Conservation (phyloP, 768 basidiomycete species). For the Suillus ampliporus region DNA sequence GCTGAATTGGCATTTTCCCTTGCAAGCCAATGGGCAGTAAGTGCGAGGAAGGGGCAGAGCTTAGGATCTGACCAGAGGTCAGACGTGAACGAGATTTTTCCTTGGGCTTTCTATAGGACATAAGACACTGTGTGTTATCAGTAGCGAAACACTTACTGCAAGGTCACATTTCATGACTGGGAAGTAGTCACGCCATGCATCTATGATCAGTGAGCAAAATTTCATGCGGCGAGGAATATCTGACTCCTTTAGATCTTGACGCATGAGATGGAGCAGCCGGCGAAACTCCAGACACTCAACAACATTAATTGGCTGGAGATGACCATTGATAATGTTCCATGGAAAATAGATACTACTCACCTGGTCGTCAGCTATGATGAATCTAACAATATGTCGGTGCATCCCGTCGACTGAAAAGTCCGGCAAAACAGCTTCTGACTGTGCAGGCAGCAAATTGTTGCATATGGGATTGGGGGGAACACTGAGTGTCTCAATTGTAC, state of each 20-base stretch:
- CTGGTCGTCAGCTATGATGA: too few species aligned
- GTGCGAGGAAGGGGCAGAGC: slow-evolving; percentile 34
- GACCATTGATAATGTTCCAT: too few species aligned
- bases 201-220: slow-evolving; percentile 8
- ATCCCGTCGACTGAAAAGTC: too few species aligned
- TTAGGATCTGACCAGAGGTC: slow-evolving; percentile 41
- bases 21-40: slow-evolving; percentile 39
- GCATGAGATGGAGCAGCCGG: background rate
- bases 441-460: too few species aligned
- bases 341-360: too few species aligned
- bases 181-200: slow-evolving; percentile 1
- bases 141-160: background rate
- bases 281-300: too few species aligned
- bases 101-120: slow-evolving; percentile 2
- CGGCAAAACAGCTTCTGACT: too few species aligned
- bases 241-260: slow-evolving; percentile 11
- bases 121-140: background rate
- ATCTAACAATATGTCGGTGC: too few species aligned
- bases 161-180: slow-evolving; percentile 4
- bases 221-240: slow-evolving; percentile 18
- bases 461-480: too few species aligned
- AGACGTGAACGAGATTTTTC: slow-evolving; percentile 29
- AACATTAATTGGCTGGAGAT: too few species aligned
- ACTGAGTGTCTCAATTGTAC: too few species aligned
- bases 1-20: too few species aligned